Evolutionary conservation across 2,329 filamentous ascomycete species (phyloP).

Genomic region (Emmonsia crescens): DNA sequence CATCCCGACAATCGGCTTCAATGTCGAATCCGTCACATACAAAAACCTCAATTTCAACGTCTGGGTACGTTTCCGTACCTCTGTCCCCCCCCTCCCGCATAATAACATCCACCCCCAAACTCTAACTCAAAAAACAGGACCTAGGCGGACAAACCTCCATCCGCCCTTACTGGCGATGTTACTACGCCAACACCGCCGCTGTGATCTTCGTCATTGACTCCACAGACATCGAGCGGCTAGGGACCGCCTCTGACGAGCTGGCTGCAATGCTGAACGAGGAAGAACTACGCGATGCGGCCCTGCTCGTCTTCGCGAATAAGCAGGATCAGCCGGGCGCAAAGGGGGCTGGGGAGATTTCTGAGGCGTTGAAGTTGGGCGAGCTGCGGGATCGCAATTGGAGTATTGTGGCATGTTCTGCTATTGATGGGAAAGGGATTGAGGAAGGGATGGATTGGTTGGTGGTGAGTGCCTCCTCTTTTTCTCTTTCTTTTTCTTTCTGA

Average conservation of each 20-base stretch:
- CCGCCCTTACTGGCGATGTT: conserved; percentile 96
- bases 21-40: conserved; percentile 97
- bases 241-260: conserved; percentile 86
- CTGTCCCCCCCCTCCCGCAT: neutral
- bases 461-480: conserved; percentile 42
- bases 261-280: conserved; percentile 95
- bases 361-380: conserved; percentile 80
- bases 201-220: conserved; percentile 98
- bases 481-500: too few relatives aligned
- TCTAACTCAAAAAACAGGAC: conserved; percentile 46
- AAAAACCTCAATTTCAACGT: conserved; percentile 98
- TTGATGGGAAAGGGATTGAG: conserved; percentile 85
- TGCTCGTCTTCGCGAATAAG: conserved; percentile 97
- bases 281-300: conserved; percentile 80
- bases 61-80: conserved; percentile 54
- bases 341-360: conserved; percentile 91
- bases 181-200: conserved; percentile 96
- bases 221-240: conserved; percentile 89
- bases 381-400: conserved; percentile 97
- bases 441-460: conserved; percentile 99
- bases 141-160: conserved; percentile 97
- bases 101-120: neutral
- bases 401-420: conserved; percentile 93
- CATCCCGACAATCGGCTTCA: conserved; percentile 98
- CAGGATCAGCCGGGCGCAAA: conserved; percentile 96